These are phyloP conservation scores for Fusarium succisae DNA, from an alignment of 2,329 filamentous ascomycete species.

Conservation along the genomic window DNA sequence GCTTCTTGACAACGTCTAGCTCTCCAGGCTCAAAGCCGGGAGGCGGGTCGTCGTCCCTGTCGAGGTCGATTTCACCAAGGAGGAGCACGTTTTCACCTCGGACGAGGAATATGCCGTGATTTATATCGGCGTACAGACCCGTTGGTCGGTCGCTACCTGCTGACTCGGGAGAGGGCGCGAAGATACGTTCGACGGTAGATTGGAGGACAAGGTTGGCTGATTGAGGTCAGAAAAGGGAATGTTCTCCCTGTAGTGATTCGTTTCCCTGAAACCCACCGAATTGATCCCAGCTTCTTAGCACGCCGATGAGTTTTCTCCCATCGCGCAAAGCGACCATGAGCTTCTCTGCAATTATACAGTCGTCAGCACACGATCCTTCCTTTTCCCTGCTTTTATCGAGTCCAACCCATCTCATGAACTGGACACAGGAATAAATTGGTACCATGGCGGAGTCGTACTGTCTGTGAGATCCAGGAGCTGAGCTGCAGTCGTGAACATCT, in stretches of 20 bases:
- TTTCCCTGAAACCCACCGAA: slow-evolving; percentile 72
- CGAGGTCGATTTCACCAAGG: slow-evolving; percentile 94
- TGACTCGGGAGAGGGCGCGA: slow-evolving; percentile 63
- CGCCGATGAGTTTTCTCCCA: slow-evolving; percentile 91
- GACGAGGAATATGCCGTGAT: slow-evolving; percentile 88
- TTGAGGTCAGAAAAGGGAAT: slow-evolving; percentile 21
- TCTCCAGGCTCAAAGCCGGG: slow-evolving; percentile 76
- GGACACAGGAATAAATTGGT: slow-evolving; percentile 13
- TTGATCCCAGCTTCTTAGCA: slow-evolving; percentile 96
- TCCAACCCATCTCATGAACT: slow-evolving; percentile 3
- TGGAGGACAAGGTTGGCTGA: slow-evolving; percentile 94
- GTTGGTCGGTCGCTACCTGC: slow-evolving; percentile 49
- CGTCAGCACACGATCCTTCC: slow-evolving; percentile 41
- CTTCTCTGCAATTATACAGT: slow-evolving; percentile 74
- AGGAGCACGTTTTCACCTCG: slow-evolving; percentile 97
- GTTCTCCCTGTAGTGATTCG: not conserved
- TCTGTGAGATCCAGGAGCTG: slow-evolving; percentile 96
- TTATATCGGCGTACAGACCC: slow-evolving; percentile 81
- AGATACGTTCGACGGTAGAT: slow-evolving; percentile 90
- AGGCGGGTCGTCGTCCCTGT: slow-evolving; percentile 89
- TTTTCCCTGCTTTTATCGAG: not conserved
- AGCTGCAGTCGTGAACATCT: slow-evolving; percentile 98
- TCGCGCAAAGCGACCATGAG: slow-evolving; percentile 91
- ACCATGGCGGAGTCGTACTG: slow-evolving; percentile 69
- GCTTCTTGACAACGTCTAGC: slow-evolving; percentile 72